Evolutionary conservation across 805 yeast genomes (phyloP), one percentile per base, ranked within the genome.

Genomic region (Candida oleophila): DNA sequence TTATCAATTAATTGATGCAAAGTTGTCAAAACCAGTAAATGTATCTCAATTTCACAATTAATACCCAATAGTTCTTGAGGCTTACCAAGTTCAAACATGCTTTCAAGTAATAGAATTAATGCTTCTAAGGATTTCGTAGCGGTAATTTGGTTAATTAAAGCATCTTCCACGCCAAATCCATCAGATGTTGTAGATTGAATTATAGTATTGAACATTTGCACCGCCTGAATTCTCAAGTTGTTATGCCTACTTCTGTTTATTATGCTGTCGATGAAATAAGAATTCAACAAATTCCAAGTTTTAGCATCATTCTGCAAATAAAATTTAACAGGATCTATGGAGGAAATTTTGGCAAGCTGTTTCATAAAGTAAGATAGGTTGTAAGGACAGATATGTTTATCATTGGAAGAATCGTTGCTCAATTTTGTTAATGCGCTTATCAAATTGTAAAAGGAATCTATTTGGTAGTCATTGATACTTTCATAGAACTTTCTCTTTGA

Each of bases 1-100:
- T 85, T 82, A 56, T 90, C 95, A 28, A 92, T 73, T n/a, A 91
- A 71, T 25, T 76, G 81, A 57, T 83, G 85, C 43, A 92, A 62
- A 0, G 89, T 84, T 22, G 80, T 76, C 36, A 91, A 68, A 0
- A 80, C 65, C 22, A 76, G 76, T 15, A 86, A 73, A 49, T 85
- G 81, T 49, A 89, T 80, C 44, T 86, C 91, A 2, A 83, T 76
- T 53, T 85, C 89, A 28, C 82, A 77, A 51, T 80, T 80, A 46
- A 79, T 67, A 1, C 79, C 62, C 45, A 76, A 56, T 8, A 72
- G 54, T 50, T 78, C 82, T 18, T 58, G 55, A 1, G 81, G 70
- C 45, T 50, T 44, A 2, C 67, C 69, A 11, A 74, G 57, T 1
- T 60, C 54, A 12, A 77, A 63, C 35, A 85, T 59, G 1, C 64